These are phyloP conservation scores for Botryotinia narcissicola DNA, from an alignment of 2,329 filamentous ascomycete genomes.

Conservation along the genomic window DNA sequence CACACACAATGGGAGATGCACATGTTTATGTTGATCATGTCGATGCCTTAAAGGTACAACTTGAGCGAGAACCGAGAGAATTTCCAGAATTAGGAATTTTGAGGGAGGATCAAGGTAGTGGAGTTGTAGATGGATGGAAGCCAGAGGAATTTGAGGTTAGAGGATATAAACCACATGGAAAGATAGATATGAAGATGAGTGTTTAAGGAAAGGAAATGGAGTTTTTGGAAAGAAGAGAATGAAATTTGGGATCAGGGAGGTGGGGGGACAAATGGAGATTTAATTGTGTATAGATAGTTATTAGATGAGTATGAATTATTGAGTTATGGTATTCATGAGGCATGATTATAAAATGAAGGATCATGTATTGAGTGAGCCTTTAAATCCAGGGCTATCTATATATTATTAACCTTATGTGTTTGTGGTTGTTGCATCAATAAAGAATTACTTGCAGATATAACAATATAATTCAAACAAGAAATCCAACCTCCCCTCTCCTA, in stretches of 20 bases:
- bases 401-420: background rate
- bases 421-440: background rate
- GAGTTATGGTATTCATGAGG: background rate
- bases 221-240: background rate
- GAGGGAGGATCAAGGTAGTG: constrained; percentile 62
- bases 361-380: background rate
- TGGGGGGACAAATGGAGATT: background rate
- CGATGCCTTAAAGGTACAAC: constrained; percentile 77
- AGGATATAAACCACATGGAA: constrained; percentile 87
- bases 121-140: constrained; percentile 79
- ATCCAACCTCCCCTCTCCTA: no score
- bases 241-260: background rate
- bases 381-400: background rate
- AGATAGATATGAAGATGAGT: constrained; percentile 98
- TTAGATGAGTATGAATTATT: constrained; percentile 1
- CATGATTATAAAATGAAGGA: background rate
- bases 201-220: constrained; percentile 46
- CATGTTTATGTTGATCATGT: constrained; percentile 94
- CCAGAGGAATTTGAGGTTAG: constrained; percentile 82
- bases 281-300: background rate
- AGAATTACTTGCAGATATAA: background rate
- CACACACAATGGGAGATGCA: constrained; percentile 97
- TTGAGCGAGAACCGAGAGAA: constrained; percentile 73
- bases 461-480: background rate
- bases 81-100: constrained; percentile 79